A percentile compares a stretch with the other conserved stretches of the same genome.
phyloP scores from a whole-genome alignment of 805 yeast genomes.

The Schwanniomyces occidentalis region DNA sequence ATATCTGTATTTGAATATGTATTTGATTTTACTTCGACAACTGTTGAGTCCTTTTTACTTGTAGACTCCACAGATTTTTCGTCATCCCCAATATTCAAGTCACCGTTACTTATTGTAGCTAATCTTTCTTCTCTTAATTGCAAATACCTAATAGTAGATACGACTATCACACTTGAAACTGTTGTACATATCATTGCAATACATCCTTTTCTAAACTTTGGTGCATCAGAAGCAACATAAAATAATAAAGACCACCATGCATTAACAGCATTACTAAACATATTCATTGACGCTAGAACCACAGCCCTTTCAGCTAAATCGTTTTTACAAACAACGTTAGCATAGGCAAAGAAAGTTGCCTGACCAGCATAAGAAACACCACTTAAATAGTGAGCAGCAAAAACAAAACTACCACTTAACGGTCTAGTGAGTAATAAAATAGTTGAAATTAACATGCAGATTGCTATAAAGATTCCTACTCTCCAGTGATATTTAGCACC shows the following conservation, averaged over 20 bases:
- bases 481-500: conserved; percentile 49
- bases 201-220: conserved; percentile 52
- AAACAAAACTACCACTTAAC: conserved; percentile 33
- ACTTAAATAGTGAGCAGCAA: conserved; percentile 56
- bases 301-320: conserved; percentile 66
- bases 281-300: conserved; percentile 65
- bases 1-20: no score
- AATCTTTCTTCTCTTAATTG: conserved; percentile 43
- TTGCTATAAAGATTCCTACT: conserved; percentile 46
- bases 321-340: conserved; percentile 55
- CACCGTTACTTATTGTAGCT: no score
- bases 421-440: conserved; percentile 49
- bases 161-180: conserved; percentile 40
- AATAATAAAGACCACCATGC: conserved; percentile 65
- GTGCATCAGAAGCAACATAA: conserved; percentile 52
- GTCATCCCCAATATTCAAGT: no score
- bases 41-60: no score
- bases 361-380: conserved; percentile 61
- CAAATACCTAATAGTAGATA: conserved; percentile 40
- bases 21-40: no score
- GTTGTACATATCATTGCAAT: conserved; percentile 60
- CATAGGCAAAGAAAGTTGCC: conserved; percentile 64
- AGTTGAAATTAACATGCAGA: conserved; percentile 44
- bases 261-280: conserved; percentile 62
- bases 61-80: no score